Evolutionary conservation across 1,284 basidiomycete species (phyloP).

Genomic region (Cutaneotrichosporon spelunceum): DNA sequence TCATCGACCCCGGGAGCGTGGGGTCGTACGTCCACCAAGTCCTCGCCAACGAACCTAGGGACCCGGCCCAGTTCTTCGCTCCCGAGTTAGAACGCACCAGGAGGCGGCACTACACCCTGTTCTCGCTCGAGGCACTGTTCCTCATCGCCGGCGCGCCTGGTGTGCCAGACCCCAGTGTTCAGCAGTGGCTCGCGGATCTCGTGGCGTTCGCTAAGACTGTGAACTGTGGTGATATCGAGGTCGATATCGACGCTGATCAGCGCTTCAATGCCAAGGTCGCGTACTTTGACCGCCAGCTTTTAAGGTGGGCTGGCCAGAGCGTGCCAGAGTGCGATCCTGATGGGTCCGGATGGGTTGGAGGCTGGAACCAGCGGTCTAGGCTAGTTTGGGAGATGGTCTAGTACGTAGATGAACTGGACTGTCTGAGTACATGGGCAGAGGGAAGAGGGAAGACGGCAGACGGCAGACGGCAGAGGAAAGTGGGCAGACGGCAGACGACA

Average conservation of each 20-base stretch:
- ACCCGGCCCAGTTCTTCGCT: slow-evolving; percentile 23
- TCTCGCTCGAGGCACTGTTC: slow-evolving; percentile 37
- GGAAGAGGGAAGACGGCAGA: too few species aligned
- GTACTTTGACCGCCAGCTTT: slow-evolving; percentile 35
- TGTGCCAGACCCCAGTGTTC: slow-evolving; percentile 1
- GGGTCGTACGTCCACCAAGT: not conserved
- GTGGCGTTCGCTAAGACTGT: slow-evolving; percentile 27
- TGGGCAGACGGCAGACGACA: too few species aligned
- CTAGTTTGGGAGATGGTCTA: slow-evolving; percentile 32
- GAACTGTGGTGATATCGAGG: slow-evolving; percentile 27
- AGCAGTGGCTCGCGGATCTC: slow-evolving; percentile 21
- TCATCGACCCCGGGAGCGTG: slow-evolving; percentile 17
- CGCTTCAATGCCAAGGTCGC: slow-evolving; percentile 25
- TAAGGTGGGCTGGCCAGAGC: slow-evolving; percentile 21
- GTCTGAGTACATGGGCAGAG: not conserved
- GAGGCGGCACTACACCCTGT: slow-evolving; percentile 36
- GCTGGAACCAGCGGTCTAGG: slow-evolving; percentile 32
- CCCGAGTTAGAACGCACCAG: slow-evolving; percentile 29
- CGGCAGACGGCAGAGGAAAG: too few species aligned
- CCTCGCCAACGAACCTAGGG: slow-evolving; percentile 8
- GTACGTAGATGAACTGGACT: not conserved
- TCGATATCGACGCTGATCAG: slow-evolving; percentile 28
- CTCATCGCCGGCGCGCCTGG: slow-evolving; percentile 17
- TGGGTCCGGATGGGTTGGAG: slow-evolving; percentile 33
- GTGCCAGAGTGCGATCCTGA: slow-evolving; percentile 25